phyloP scores from a whole-genome alignment of 139 green algal species.

The Coelastrella sp. region DNA sequence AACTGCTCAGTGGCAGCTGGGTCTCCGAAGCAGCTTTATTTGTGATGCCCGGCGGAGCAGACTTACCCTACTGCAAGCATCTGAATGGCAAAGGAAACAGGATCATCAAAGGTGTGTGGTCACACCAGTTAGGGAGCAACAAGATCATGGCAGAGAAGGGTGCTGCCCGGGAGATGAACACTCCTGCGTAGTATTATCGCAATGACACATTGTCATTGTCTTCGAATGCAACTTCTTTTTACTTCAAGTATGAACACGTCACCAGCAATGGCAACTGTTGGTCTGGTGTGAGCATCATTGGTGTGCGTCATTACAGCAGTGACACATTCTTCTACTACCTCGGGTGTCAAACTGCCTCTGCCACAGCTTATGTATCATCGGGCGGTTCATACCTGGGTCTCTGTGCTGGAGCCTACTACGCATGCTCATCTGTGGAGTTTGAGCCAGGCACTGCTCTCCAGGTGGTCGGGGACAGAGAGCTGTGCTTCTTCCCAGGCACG shows the following conservation, averaged over 20 bases:
- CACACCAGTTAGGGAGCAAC: no score
- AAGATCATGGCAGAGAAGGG: no score
- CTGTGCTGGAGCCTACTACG: slow-evolving; percentile 85
- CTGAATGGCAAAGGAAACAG: slow-evolving; percentile 78
- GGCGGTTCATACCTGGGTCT: slow-evolving; percentile 79
- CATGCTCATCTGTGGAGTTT: slow-evolving; percentile 66
- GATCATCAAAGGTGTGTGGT: slow-evolving; percentile 63
- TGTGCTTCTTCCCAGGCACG: slow-evolving; percentile 75
- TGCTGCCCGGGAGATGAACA: no score
- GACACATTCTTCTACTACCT: no score
- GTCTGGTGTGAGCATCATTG: no score
- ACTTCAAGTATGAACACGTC: no score
- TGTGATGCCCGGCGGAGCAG: slow-evolving; percentile 81
- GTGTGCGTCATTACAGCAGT: no score
- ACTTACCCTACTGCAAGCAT: slow-evolving; percentile 81
- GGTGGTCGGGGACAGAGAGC: slow-evolving; percentile 72
- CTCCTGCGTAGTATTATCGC: no score
- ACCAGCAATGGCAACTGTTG: no score
- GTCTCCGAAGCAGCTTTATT: slow-evolving; percentile 53
- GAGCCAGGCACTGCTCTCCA: slow-evolving; percentile 67
- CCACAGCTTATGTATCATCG: slow-evolving; percentile 65
- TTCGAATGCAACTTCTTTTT: no score
- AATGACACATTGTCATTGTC: no score
- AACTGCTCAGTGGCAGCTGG: slow-evolving; percentile 72
- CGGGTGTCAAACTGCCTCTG: no score